Base-by-base conservation (phyloP, 495 filamentous ascomycete genomes). In the Penicillium steckii region DNA sequence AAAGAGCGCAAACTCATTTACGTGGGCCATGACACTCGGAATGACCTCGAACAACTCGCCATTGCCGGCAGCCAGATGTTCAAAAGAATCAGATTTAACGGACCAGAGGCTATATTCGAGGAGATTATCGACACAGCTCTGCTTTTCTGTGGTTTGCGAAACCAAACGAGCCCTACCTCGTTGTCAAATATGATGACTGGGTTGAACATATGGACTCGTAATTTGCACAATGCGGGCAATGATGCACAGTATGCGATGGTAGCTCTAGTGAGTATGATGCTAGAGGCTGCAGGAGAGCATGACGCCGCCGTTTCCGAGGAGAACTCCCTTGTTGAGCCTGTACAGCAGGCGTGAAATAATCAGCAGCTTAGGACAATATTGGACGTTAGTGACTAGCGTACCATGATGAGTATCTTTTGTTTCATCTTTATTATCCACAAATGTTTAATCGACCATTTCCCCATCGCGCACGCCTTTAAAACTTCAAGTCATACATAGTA, bases 221-320 rank as follows among this genome's bases (percentile, higher is more conserved):
- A 91, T 56, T 71, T 92, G 37, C 94, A 98, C 69, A 97, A 97
- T 59, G 94, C 87, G 33, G 85, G 94, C n/a, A 98, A 98, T 63
- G 94, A 98, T 62, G 94, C 94, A 4, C 82, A 81, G 5, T 95
- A 89, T 66, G 93, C 93, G 0, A 61, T 97, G 52, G 82, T 85
- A 53, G 87, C 82, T 23, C 78, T 96, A 76, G 64, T 97, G 9
- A 79, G 71, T 10, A 79, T 96, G 56, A 76, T 81, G 38, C 62
- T 90, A 32, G 41, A 56, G 26, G 43, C 42, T 1, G 52, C 48
- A 3, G 38, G 23, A 19, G 21, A 53, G 12, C 22, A 53, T 18
- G 40, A 41, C 9, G 38, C 38, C 3, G 38, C 18, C 4, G 38
- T 41, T 5, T 17, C 21, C 9, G 8, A 22, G 25, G 33, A 30